A percentile compares a stretch with the other conserved stretches of the same genome.
These are phyloP conservation scores for Cupressus sempervirens DNA, from an alignment of 75 land plant genomes.

Conservation along the genomic window DNA sequence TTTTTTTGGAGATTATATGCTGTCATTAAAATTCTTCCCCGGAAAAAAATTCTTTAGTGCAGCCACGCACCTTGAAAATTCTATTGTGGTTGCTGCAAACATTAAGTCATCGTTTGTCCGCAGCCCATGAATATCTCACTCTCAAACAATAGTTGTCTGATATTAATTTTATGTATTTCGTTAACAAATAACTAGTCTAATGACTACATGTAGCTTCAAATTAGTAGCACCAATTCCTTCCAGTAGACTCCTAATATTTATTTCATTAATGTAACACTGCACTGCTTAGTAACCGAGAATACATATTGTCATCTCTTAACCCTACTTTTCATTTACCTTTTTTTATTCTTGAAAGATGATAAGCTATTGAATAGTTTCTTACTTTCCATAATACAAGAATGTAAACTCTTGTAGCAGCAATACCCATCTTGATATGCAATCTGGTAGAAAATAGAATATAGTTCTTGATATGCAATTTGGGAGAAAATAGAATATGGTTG, in stretches of 20 bases:
- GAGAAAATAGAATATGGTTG: background rate
- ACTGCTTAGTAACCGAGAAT: background rate
- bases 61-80: background rate
- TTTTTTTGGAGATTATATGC: background rate
- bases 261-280: background rate
- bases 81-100: background rate
- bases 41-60: background rate
- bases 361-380: background rate
- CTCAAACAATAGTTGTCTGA: background rate
- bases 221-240: background rate
- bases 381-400: background rate
- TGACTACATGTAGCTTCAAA: background rate
- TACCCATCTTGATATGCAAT: background rate
- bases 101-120: background rate
- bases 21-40: background rate
- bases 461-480: too few species aligned
- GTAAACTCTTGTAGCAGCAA: background rate
- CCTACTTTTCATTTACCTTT: background rate
- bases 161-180: background rate
- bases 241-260: background rate
- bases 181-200: background rate
- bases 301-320: background rate
- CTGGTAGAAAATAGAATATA: background rate
- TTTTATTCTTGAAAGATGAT: background rate
- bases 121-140: background rate